Percentiles rank a stretch among this genome's conserved stretches.
These are phyloP conservation scores for Suhomyces wounanorum DNA, from an alignment of 1,139 yeast genomes.

Conservation along the genomic window DNA sequence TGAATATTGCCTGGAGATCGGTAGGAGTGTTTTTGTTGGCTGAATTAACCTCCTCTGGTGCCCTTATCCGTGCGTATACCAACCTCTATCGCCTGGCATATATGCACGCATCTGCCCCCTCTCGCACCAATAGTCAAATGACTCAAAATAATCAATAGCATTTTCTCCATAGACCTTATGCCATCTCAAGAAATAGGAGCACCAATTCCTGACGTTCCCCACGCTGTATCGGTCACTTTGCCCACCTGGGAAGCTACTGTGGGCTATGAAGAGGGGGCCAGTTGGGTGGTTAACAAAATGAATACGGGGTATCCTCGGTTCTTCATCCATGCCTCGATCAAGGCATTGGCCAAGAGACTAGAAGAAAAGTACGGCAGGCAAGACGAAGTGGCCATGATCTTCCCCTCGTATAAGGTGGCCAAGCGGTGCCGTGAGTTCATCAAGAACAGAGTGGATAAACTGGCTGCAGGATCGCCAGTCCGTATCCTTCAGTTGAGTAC, in stretches of 20 bases:
- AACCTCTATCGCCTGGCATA: background rate
- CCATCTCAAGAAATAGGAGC: constrained; percentile 63
- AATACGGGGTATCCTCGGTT: constrained; percentile 88
- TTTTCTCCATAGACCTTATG: constrained; percentile 12
- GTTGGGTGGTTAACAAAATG: constrained; percentile 81
- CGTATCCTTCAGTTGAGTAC: constrained; percentile 82
- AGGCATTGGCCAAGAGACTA: constrained; percentile 53
- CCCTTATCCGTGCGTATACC: background rate
- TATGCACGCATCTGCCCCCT: background rate
- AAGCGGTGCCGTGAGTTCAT: constrained; percentile 83
- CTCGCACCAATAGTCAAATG: background rate
- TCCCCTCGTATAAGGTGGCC: constrained; percentile 78
- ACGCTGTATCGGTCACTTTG: constrained; percentile 89
- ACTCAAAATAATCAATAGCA: background rate
- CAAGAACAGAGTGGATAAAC: constrained; percentile 31
- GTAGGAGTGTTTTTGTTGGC: no score
- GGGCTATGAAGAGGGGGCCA: constrained; percentile 88
- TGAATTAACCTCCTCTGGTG: background rate
- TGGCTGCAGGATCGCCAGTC: constrained; percentile 33
- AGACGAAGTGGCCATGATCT: constrained; percentile 70
- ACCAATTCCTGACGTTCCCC: constrained; percentile 87
- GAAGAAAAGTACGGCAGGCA: constrained; percentile 72
- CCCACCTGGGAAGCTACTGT: constrained; percentile 95
- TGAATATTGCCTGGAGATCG: no score
- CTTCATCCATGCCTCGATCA: constrained; percentile 73